Conservation (phyloP, 495 filamentous ascomycete species). For the Hypoxylon intermedium region DNA sequence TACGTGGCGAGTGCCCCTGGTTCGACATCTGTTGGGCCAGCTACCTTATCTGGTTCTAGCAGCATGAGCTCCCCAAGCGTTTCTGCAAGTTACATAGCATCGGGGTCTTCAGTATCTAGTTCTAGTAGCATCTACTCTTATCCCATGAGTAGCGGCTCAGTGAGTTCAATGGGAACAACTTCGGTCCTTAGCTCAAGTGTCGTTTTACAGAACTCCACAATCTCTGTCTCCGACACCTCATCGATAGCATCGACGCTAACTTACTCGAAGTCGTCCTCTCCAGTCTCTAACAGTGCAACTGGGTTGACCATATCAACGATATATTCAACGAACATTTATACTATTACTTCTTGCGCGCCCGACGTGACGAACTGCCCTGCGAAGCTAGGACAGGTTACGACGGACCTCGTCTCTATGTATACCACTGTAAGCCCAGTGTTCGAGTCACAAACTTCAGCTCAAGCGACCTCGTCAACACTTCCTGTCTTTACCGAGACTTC, state of each 20-base stretch:
- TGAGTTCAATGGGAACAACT: slow-evolving; percentile 13
- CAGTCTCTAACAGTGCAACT: slow-evolving; percentile 40
- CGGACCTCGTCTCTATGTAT: slow-evolving; percentile 62
- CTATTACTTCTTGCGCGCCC: slow-evolving; percentile 64
- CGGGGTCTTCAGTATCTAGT: slow-evolving; percentile 6
- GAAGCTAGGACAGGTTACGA: slow-evolving; percentile 58
- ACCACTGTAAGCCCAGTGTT: slow-evolving; percentile 67
- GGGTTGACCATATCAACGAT: slow-evolving; percentile 65
- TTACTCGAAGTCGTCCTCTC: slow-evolving; percentile 44
- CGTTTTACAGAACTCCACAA: slow-evolving; percentile 23
- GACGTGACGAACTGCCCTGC: slow-evolving; percentile 68
- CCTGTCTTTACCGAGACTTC: slow-evolving; percentile 31
- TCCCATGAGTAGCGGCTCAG: background rate
- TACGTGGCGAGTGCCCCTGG: background rate
- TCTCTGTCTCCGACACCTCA: background rate
- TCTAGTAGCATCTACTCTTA: slow-evolving; percentile 3
- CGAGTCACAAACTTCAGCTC: slow-evolving; percentile 40
- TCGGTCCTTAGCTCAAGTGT: slow-evolving; percentile 22
- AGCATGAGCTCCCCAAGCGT: background rate
- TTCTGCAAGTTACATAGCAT: background rate
- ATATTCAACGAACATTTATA: slow-evolving; percentile 63
- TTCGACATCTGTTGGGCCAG: slow-evolving; percentile 1
- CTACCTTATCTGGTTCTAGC: slow-evolving; percentile 5
- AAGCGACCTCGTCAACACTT: slow-evolving; percentile 22
- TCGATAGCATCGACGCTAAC: slow-evolving; percentile 6